Percentiles rank a stretch among this genome's conserved stretches.
phyloP scores from a whole-genome alignment of 208 protist genomes.

The Acanthamoeba lenticulata region DNA sequence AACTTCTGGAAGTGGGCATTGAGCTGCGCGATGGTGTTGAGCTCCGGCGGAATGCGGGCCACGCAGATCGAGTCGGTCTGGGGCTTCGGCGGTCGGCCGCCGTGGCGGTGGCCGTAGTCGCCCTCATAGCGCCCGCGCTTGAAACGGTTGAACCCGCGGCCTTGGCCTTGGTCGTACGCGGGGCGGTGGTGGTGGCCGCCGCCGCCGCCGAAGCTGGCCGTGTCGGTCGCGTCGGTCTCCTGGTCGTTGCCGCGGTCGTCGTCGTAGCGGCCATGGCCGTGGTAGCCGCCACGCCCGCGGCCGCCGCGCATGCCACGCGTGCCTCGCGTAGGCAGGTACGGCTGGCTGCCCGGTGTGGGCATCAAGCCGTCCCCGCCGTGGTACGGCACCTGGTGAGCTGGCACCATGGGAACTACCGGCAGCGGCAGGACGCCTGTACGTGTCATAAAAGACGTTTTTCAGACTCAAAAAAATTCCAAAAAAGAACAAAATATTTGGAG shows the following conservation, averaged over 20 bases:
- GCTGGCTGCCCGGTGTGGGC: not conserved
- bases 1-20: constrained; percentile 68
- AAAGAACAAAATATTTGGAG: no score
- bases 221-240: not conserved
- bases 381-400: not conserved
- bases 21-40: not conserved
- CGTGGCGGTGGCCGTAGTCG: not conserved
- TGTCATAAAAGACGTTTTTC: not conserved
- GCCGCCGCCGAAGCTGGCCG: not conserved
- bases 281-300: not conserved
- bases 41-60: constrained; percentile 12
- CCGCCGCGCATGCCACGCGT: not conserved
- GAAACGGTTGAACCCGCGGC: not conserved
- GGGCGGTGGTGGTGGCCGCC: not conserved
- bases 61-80: constrained; percentile 43
- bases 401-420: not conserved
- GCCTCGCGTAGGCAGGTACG: not conserved
- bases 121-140: constrained; percentile 25
- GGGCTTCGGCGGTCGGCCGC: not conserved
- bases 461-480: no score
- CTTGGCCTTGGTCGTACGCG: not conserved
- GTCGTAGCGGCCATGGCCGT: not conserved
- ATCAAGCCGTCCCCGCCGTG: not conserved
- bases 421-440: not conserved
- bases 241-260: not conserved